Conservation (phyloP, 2,329 filamentous ascomycete species). For the Colletotrichum phormii region DNA sequence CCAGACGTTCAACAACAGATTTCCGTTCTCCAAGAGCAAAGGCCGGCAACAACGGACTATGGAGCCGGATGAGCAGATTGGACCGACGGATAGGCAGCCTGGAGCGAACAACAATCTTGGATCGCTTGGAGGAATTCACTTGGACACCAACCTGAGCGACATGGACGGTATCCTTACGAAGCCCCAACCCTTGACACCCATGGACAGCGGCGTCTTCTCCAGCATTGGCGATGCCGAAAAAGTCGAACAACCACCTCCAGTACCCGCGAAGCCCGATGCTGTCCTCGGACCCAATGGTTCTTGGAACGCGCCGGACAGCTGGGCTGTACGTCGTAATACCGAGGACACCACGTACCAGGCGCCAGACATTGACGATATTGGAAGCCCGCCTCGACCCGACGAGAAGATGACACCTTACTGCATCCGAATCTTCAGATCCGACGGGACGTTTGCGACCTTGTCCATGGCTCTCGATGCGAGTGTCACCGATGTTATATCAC, state of each 20-base stretch:
- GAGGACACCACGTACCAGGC: constrained; percentile 71
- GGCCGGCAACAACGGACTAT: constrained; percentile 56
- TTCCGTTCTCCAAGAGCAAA: constrained; percentile 69
- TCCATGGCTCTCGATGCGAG: constrained; percentile 86
- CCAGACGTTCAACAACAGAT: constrained; percentile 71
- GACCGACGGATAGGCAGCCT: constrained; percentile 66
- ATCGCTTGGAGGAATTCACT: constrained; percentile 62
- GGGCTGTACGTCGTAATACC: constrained; percentile 84
- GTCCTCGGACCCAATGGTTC: constrained; percentile 61
- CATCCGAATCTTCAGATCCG: constrained; percentile 93
- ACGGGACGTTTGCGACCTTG: constrained; percentile 94
- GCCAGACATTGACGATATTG: constrained; percentile 75
- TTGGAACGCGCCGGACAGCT: constrained; percentile 97
- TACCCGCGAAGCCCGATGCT: constrained; percentile 28
- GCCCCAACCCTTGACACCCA: constrained; percentile 76
- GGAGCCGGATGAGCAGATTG: constrained; percentile 69
- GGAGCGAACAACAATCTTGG: constrained; percentile 60
- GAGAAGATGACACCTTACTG: constrained; percentile 85
- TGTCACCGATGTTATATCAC: constrained; percentile 87
- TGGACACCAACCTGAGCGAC: constrained; percentile 89
- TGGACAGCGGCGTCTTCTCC: constrained; percentile 65
- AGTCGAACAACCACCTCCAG: constrained; percentile 45
- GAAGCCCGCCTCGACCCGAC: constrained; percentile 75
- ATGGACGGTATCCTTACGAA: constrained; percentile 92
- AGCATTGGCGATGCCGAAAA: constrained; percentile 57